These are phyloP conservation scores for Paramecium sexaurelia DNA, from an alignment of 73 alveolate species.

Conservation along the genomic window DNA sequence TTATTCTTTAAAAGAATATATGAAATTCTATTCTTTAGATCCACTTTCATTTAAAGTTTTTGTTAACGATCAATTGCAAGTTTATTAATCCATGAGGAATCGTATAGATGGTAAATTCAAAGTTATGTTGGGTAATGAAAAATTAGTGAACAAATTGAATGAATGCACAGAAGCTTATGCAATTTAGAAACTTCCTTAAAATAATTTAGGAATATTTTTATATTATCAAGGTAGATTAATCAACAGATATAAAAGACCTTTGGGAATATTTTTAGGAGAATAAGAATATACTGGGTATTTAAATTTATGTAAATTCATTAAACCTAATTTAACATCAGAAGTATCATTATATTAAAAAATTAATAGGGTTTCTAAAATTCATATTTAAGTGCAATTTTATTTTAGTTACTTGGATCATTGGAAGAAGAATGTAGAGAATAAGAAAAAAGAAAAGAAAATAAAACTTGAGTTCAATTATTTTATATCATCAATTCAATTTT, in stretches of 20 bases:
- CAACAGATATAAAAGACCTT: not conserved
- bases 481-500: not conserved
- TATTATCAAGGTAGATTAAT: conserved; percentile 26
- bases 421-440: not conserved
- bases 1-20: conserved; percentile 38
- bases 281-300: not conserved
- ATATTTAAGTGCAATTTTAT: not conserved
- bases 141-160: not conserved
- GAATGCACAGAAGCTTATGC: conserved; percentile 23
- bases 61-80: not conserved
- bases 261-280: not conserved
- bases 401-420: not conserved
- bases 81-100: not conserved
- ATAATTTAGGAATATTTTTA: conserved; percentile 12
- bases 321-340: not conserved
- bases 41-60: not conserved
- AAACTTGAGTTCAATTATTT: not conserved
- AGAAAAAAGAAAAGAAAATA: not conserved
- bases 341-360: not conserved
- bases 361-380: conserved; percentile 14
- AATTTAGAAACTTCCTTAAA: not conserved
- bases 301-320: not conserved
- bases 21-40: not conserved
- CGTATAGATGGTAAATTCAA: not conserved
- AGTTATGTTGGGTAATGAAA: not conserved